Evolutionary conservation across 441 rosid genomes (phyloP).

Genomic region (Daphne laureola): DNA sequence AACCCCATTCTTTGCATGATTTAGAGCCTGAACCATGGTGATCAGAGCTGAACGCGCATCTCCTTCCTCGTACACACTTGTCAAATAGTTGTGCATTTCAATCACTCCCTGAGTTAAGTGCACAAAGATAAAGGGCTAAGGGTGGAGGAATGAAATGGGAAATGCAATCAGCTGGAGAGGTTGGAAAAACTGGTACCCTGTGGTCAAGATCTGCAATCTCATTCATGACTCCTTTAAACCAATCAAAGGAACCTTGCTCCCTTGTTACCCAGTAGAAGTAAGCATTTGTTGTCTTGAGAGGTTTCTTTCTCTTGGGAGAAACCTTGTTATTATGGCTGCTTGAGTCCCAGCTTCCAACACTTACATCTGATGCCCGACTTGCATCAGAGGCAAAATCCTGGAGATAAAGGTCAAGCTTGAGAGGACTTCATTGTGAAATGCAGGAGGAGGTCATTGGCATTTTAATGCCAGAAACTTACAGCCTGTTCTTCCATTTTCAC

Average conservation of each 20-base stretch:
- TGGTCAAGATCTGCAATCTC: slow-evolving; percentile 83
- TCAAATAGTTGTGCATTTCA: slow-evolving; percentile 73
- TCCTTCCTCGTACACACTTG: slow-evolving; percentile 69
- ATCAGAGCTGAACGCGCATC: slow-evolving; percentile 63
- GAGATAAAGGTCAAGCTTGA: slow-evolving; percentile 6
- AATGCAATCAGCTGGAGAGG: too few relatives aligned
- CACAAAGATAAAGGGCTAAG: background rate
- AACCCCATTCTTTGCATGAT: slow-evolving; percentile 63
- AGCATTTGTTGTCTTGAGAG: slow-evolving; percentile 67
- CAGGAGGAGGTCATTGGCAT: background rate
- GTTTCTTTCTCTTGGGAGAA: slow-evolving; percentile 37
- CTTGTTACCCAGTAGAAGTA: slow-evolving; percentile 97
- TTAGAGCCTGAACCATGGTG: slow-evolving; percentile 65
- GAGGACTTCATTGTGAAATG: background rate
- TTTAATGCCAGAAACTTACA: slow-evolving; percentile 29
- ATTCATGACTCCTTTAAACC: slow-evolving; percentile 95
- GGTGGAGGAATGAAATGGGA: too few relatives aligned
- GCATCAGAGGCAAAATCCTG: slow-evolving; percentile 66
- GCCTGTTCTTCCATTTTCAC: slow-evolving; percentile 75
- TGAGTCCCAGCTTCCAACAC: slow-evolving; percentile 43
- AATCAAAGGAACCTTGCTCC: slow-evolving; percentile 94
- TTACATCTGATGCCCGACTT: slow-evolving; percentile 58
- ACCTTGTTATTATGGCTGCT: slow-evolving; percentile 20
- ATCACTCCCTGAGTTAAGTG: slow-evolving; percentile 47
- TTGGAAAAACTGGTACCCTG: slow-evolving; percentile 36